These are phyloP conservation scores for Pythium monospermum DNA, from an alignment of 352 stramenopile species.

Conservation along the genomic window DNA sequence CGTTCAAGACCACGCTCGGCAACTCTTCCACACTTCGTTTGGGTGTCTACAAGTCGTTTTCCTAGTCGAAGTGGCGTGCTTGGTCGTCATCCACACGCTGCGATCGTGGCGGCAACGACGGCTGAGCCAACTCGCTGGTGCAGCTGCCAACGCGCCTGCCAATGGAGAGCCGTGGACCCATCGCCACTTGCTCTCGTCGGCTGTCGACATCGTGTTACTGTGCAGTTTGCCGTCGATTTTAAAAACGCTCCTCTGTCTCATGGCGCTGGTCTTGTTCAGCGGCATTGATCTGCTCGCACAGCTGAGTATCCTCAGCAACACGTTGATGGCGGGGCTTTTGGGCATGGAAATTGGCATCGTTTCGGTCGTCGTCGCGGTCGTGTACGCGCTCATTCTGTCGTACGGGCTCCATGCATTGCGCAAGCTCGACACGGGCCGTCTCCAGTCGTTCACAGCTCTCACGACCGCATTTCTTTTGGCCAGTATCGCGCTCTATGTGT, in stretches of 20 bases:
- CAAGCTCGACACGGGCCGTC: background rate
- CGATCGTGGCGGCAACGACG: constrained; percentile 22
- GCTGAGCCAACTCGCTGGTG: constrained; percentile 13
- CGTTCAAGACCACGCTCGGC: constrained; percentile 9
- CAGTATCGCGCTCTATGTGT: constrained; percentile 2
- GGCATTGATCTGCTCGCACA: constrained; percentile 17
- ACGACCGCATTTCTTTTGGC: constrained; percentile 1
- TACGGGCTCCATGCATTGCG: constrained; percentile 5
- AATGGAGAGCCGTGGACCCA: background rate
- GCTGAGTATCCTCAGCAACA: constrained; percentile 21
- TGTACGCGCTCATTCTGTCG: constrained; percentile 2
- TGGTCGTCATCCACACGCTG: constrained; percentile 21
- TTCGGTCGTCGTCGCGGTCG: background rate
- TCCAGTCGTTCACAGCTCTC: constrained; percentile 14
- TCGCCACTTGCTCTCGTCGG: constrained; percentile 1
- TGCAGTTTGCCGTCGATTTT: constrained; percentile 10
- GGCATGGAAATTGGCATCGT: constrained; percentile 15
- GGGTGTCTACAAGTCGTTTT: constrained; percentile 21
- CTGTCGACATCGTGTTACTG: constrained; percentile 8
- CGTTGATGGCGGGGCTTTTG: constrained; percentile 8
- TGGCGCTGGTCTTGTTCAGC: background rate
- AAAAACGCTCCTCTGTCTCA: constrained; percentile 2
- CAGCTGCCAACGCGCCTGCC: background rate
- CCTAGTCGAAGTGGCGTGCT: constrained; percentile 16
- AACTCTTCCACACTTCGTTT: constrained; percentile 25